Percentiles rank a stretch among this genome's conserved stretches.
Conservation (phyloP, 495 filamentous ascomycete species). For the Cenococcum geophilum region DNA sequence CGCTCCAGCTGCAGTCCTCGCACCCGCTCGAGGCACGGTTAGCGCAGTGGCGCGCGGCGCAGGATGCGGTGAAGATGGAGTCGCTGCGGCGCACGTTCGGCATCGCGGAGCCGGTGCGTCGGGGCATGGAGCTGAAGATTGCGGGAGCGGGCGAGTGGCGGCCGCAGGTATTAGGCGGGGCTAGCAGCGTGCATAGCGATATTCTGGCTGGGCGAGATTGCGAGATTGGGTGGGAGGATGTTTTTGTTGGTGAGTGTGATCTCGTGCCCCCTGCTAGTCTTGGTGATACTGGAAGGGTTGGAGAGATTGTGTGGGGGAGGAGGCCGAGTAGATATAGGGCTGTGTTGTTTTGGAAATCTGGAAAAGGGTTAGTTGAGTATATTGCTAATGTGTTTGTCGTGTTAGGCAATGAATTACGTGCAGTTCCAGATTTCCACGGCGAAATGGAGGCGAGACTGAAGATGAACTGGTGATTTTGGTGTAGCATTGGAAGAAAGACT, state of each 20-base stretch:
- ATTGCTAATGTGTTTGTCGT: slow-evolving; percentile 28
- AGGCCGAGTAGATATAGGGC: neutral
- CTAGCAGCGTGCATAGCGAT: slow-evolving; percentile 52
- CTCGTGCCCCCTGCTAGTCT: slow-evolving; percentile 5
- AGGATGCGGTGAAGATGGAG: slow-evolving; percentile 83
- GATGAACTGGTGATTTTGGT: slow-evolving; percentile 55
- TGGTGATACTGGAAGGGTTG: neutral
- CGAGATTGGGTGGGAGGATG: slow-evolving; percentile 82
- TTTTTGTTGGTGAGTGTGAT: slow-evolving; percentile 54
- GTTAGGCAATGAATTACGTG: slow-evolving; percentile 56
- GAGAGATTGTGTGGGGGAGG: neutral
- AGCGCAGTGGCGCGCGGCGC: slow-evolving; percentile 73
- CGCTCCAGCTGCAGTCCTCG: slow-evolving; percentile 44
- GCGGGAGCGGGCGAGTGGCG: slow-evolving; percentile 54
- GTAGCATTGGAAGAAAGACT: neutral
- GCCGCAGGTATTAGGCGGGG: slow-evolving; percentile 42
- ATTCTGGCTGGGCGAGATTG: slow-evolving; percentile 72
- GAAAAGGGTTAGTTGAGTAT: slow-evolving; percentile 9
- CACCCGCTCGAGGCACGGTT: slow-evolving; percentile 93
- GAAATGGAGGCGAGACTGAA: slow-evolving; percentile 89
- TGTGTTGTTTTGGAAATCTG: slow-evolving; percentile 4
- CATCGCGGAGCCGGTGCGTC: slow-evolving; percentile 84
- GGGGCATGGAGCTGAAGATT: slow-evolving; percentile 95
- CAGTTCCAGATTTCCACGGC: slow-evolving; percentile 66
- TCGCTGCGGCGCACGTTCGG: slow-evolving; percentile 76